Evolutionary conservation across 1,284 basidiomycete species (phyloP), one percentile per base, ranked within the genome.

Genomic region (Mycena citricolor): DNA sequence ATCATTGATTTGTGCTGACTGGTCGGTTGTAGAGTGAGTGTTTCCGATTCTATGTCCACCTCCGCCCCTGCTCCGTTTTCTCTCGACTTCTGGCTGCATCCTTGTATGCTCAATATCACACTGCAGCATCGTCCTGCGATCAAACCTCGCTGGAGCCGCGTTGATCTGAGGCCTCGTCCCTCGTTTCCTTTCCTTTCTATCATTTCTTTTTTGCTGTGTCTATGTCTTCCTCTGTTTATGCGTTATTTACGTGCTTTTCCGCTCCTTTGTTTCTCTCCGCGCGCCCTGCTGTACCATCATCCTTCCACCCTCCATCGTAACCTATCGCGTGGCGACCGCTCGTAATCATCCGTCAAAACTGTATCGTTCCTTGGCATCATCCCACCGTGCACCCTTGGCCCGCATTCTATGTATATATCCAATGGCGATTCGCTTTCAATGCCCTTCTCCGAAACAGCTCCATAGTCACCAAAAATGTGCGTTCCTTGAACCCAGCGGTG

Each of bases 381-480:
- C 12, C 2, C 42, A 36, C 42, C 29, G 38, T 35, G 21, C 11
- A 49, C 46, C 42, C 29, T 17, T 48, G 50, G 59, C 57, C 51
- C 58, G 48, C 52, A 56, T 46, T 39, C 51, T 39, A 40, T 45
- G 54, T 38, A 53, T 33, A 28, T 42, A 38, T 37, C 56, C 56
- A 50, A 55, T 53, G 32, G 13, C 31, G 36, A 26, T 44, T 22
- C 39, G 51, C 41, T 37, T 47, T 55, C 42, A 51, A 47, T 48
- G 45, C 49, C 39, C 34, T 29, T 44, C 47, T 46, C 47, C 39
- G 22, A 16, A 36, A 25, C 40, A 59, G 56, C 38, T 52, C 79
- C 45, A 78, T 83, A 56, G 76, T 84, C 59, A 83, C 77, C 69
- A 79, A 73, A 59, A 83, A 83, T 55, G 83, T 84, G 67, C 70